phyloP scores from a whole-genome alignment of 2,329 filamentous ascomycete genomes.

The Fusarium pseudocircinatum region DNA sequence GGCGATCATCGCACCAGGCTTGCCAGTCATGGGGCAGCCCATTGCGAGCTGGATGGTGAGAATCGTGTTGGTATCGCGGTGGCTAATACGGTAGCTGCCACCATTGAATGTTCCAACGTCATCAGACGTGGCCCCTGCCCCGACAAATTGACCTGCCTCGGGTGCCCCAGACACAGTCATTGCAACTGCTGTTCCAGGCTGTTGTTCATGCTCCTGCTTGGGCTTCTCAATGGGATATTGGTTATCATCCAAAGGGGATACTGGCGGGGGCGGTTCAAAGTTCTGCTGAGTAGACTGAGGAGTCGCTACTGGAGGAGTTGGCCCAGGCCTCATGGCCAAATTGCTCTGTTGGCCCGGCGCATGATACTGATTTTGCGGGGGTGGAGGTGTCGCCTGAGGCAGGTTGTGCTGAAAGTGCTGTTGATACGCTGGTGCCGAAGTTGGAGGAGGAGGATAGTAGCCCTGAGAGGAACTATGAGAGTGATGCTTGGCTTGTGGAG shows the following conservation, averaged over 20 bases:
- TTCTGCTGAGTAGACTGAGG: constrained; percentile 37
- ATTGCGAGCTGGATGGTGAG: constrained; percentile 89
- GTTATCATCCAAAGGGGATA: constrained; percentile 32
- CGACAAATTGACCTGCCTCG: constrained; percentile 67
- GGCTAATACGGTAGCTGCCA: constrained; percentile 91
- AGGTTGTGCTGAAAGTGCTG: constrained; percentile 40
- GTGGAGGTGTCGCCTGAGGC: constrained; percentile 37
- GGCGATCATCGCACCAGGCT: constrained; percentile 90
- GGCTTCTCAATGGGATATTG: constrained; percentile 46
- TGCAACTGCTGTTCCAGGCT: constrained; percentile 43
- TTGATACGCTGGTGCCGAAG: constrained; percentile 35
- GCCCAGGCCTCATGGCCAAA: constrained; percentile 29
- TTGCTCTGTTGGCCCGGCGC: constrained; percentile 32
- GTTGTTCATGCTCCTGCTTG: constrained; percentile 26
- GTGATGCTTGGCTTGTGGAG: constrained; percentile 39
- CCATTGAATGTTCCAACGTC: constrained; percentile 98
- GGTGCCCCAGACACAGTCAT: constrained; percentile 53
- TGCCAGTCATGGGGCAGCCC: constrained; percentile 83
- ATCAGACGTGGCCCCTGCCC: constrained; percentile 71
- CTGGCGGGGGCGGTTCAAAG: constrained; percentile 43
- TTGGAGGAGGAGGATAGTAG: constrained; percentile 38
- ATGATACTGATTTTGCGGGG: constrained; percentile 39
- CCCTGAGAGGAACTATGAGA: constrained; percentile 26
- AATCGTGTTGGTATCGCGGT: constrained; percentile 90
- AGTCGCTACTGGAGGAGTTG: constrained; percentile 39